These are phyloP conservation scores for Lichtheimia hyalospora DNA, from an alignment of 371 early-diverging fungal species.

Conservation along the genomic window DNA sequence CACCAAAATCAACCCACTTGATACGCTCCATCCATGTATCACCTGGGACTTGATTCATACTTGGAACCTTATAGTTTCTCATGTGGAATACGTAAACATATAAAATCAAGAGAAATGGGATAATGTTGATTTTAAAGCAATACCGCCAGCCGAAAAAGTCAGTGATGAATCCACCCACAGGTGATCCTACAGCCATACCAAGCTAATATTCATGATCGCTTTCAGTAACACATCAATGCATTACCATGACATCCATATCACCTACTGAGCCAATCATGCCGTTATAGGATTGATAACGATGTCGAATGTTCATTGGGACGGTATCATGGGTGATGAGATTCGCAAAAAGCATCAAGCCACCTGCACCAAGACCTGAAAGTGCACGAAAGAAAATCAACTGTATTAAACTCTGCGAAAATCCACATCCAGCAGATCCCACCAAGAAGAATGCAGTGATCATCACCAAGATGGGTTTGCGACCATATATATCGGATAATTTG, in stretches of 20 bases:
- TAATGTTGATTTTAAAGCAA: slow-evolving; percentile 78
- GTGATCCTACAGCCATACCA: slow-evolving; percentile 39
- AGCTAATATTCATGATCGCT: slow-evolving; percentile 10
- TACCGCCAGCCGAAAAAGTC: slow-evolving; percentile 63
- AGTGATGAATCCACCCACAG: slow-evolving; percentile 56
- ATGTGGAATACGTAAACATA: slow-evolving; percentile 20
- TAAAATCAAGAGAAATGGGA: slow-evolving; percentile 53
- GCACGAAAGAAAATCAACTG: slow-evolving; percentile 74
- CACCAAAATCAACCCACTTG: slow-evolving; percentile 56
- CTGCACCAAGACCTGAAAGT: slow-evolving; percentile 77
- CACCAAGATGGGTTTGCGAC: slow-evolving; percentile 34
- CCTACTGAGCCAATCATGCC: slow-evolving; percentile 40
- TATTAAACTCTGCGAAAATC: slow-evolving; percentile 51
- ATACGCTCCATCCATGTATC: slow-evolving; percentile 15
- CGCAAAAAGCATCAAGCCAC: slow-evolving; percentile 54
- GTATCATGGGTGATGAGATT: slow-evolving; percentile 30
- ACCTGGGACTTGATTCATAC: too few relatives aligned
- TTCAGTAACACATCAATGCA: too few relatives aligned
- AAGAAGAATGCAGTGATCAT: slow-evolving; percentile 27
- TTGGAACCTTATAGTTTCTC: too few relatives aligned
- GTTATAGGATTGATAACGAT: slow-evolving; percentile 39
- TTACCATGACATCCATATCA: background rate
- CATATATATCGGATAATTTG: slow-evolving; percentile 38
- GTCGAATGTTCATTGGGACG: slow-evolving; percentile 27
- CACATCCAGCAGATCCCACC: slow-evolving; percentile 47